Conservation (phyloP, 352 stramenopile species). For the Globisporangium heterothallicum region DNA sequence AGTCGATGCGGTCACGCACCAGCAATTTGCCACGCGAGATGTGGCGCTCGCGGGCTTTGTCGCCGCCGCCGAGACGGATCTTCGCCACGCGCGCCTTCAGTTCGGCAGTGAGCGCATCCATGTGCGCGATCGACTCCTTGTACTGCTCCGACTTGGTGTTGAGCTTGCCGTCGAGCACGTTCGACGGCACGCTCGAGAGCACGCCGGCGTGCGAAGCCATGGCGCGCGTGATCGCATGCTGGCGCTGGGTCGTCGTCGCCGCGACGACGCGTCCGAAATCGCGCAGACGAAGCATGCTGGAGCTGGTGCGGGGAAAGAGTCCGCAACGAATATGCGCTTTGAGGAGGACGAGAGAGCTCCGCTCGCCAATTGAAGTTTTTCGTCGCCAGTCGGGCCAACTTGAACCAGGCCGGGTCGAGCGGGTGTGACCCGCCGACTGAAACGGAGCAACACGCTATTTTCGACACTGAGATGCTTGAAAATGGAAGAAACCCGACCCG, state of each 20-base stretch:
- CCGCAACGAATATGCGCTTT: not conserved
- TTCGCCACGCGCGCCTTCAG: slow-evolving; percentile 35
- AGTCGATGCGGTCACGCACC: slow-evolving; percentile 92
- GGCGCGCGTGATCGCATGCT: slow-evolving; percentile 8
- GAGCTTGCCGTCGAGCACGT: slow-evolving; percentile 59
- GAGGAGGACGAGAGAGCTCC: not conserved
- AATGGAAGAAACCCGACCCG: no score
- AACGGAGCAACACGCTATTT: not conserved
- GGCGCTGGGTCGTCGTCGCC: slow-evolving; percentile 1
- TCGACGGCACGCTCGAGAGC: slow-evolving; percentile 26
- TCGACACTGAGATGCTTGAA: no score
- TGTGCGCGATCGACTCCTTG: slow-evolving; percentile 48
- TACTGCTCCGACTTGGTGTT: slow-evolving; percentile 59
- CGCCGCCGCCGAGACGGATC: slow-evolving; percentile 60
- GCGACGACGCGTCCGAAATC: slow-evolving; percentile 12
- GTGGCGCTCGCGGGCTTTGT: slow-evolving; percentile 66
- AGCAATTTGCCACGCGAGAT: slow-evolving; percentile 70
- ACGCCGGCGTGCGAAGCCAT: slow-evolving; percentile 40
- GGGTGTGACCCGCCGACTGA: not conserved
- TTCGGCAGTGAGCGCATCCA: slow-evolving; percentile 47
- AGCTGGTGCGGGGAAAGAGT: not conserved
- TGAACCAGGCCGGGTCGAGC: slow-evolving; percentile 17
- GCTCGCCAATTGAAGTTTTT: slow-evolving; percentile 8
- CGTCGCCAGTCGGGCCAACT: slow-evolving; percentile 21
- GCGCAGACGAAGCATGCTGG: slow-evolving; percentile 5